These are phyloP conservation scores for Aspergillus luchuensis DNA, from an alignment of 2,329 filamentous ascomycete genomes.

Conservation along the genomic window DNA sequence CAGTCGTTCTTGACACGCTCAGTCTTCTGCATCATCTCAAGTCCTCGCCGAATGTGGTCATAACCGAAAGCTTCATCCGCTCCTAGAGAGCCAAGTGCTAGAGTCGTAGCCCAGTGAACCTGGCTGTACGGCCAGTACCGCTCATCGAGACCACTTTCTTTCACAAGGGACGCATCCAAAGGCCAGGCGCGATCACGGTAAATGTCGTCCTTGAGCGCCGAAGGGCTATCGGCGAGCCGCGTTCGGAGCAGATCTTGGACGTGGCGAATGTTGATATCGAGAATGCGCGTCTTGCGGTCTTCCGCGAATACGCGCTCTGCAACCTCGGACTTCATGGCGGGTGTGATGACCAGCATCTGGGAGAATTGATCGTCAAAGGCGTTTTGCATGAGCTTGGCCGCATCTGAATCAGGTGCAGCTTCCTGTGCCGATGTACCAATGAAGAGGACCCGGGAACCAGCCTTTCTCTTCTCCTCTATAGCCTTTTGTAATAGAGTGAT, in stretches of 20 bases:
- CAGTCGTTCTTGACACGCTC: constrained; percentile 42
- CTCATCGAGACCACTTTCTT: constrained; percentile 49
- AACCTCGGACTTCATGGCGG: constrained; percentile 44
- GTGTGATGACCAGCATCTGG: constrained; percentile 58
- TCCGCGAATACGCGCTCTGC: constrained; percentile 48
- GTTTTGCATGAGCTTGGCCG: constrained; percentile 51
- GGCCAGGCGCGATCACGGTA: constrained; percentile 35
- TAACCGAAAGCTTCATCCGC: constrained; percentile 44
- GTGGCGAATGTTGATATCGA: constrained; percentile 65
- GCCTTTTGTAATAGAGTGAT: constrained; percentile 69
- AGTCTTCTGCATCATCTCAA: constrained; percentile 46
- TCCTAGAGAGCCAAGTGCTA: constrained; percentile 54
- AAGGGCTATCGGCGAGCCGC: constrained; percentile 37
- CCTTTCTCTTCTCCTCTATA: constrained; percentile 70
- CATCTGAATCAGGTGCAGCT: constrained; percentile 40
- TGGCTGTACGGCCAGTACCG: constrained; percentile 62
- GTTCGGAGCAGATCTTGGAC: constrained; percentile 62
- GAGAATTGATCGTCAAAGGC: constrained; percentile 50
- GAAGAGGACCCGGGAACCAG: constrained; percentile 72
- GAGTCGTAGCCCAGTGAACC: constrained; percentile 61
- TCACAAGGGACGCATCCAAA: constrained; percentile 29
- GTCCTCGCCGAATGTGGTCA: constrained; percentile 40
- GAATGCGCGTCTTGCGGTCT: constrained; percentile 52
- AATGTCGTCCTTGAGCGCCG: constrained; percentile 36
- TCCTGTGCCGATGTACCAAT: constrained; percentile 72